These are phyloP conservation scores for Macadamia integrifolia DNA, from an alignment of 164 flowering plant species.

Conservation along the genomic window DNA sequence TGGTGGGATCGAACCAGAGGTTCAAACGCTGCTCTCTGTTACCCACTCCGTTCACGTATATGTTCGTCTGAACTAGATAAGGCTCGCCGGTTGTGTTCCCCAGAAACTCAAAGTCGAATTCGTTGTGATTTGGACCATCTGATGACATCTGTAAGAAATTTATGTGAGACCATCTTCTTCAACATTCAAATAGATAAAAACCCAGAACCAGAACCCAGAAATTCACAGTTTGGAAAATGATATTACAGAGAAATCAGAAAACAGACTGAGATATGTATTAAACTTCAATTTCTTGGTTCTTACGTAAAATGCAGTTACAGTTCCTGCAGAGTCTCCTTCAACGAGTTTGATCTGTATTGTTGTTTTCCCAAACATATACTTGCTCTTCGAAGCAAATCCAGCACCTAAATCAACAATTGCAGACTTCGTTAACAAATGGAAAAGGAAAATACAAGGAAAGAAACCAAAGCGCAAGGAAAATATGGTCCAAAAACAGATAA, in stretches of 20 bases:
- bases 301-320: constrained; percentile 96
- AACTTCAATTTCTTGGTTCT: constrained; percentile 8
- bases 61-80: constrained; percentile 76
- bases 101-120: constrained; percentile 92
- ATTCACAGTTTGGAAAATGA: background rate
- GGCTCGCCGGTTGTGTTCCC: constrained; percentile 94
- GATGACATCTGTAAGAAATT: constrained; percentile 74
- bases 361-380: constrained; percentile 88
- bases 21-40: constrained; percentile 79
- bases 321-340: constrained; percentile 96
- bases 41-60: constrained; percentile 89
- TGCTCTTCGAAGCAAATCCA: constrained; percentile 82
- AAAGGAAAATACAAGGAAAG: background rate
- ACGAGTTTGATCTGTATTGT: constrained; percentile 79
- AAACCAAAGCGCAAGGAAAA: background rate
- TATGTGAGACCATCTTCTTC: too few relatives aligned
- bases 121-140: constrained; percentile 80
- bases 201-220: background rate
- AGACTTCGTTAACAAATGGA: background rate
- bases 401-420: constrained; percentile 44
- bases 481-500: too few relatives aligned
- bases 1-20: constrained; percentile 93
- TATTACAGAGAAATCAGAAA: background rate
- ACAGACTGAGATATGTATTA: too few relatives aligned
- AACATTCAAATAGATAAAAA: too few relatives aligned